Base-by-base conservation (phyloP, 768 basidiomycete species). In the Exsudoporus frostii region DNA sequence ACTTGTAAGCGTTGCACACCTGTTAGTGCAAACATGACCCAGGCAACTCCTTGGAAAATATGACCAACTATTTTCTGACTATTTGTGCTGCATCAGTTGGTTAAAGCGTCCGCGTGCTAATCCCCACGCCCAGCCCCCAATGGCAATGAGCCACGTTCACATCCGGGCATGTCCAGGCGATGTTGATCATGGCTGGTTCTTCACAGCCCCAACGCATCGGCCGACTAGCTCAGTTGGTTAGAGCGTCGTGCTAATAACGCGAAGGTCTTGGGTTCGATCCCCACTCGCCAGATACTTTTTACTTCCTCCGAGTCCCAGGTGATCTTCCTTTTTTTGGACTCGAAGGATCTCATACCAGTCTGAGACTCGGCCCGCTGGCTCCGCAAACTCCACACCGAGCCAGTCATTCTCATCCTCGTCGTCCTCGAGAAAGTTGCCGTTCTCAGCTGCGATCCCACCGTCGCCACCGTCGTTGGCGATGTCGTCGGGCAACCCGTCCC, bases 181-280 rank as follows among this genome's bases (percentile, higher is more conserved):
- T 7, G 15, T 7, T 33, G 7, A 34, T 17, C 33, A 7, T 27
- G 7, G 25, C 27, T 25, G 3, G 4, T 25, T 4, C 5, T 25
- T 25, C 11, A 2, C 5, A 11, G 19, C 4, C 5, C 4, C n/a
- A 19, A 36, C 1, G 1, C 13, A 45, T 20, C 4, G 63, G 65
- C 66, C 65, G 65, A 58, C 66, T 66, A 66, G 66, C 66, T 66
- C 65, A 66, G 65, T 65, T 66, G 65, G 65, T 66, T 66, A 66
- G 65, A 66, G 65, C 65, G 65, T 66, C 65, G 65, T 66, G 65
- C 65, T 66, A 66, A 66, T 66, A 66, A 68, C 66, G 66, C 65
- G 66, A 66, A 66, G 65, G 84, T 84, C 84, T 80, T 85, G 83
- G 83, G 83, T 85, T 85, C 83, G 82, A 84, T 77, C 83, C 83